Evolutionary conservation across 1,284 basidiomycete species (phyloP).

Genomic region (Ustilago tritici): DNA sequence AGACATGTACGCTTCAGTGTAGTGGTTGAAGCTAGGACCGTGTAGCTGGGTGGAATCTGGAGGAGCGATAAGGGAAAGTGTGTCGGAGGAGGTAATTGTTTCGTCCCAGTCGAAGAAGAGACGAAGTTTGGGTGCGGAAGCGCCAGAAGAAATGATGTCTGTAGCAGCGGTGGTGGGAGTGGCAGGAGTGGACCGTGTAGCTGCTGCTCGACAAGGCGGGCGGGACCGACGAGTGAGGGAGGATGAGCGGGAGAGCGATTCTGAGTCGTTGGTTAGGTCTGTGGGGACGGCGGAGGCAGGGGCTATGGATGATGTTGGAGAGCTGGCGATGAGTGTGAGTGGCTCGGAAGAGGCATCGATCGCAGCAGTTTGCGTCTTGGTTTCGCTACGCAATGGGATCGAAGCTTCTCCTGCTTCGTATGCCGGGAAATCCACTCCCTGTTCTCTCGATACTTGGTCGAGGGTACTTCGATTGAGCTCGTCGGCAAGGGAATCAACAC

Average conservation of each 20-base stretch:
- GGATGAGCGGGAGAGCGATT: constrained; percentile 18
- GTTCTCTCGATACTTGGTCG: not conserved
- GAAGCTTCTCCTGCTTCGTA: constrained; percentile 14
- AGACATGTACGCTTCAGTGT: constrained; percentile 50
- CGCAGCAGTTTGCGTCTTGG: not conserved
- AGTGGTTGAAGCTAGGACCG: constrained; percentile 46
- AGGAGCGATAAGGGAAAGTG: constrained; percentile 61
- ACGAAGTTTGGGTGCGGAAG: constrained; percentile 17
- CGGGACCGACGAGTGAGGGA: constrained; percentile 34
- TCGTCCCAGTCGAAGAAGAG: constrained; percentile 68
- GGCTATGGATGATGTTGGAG: not conserved
- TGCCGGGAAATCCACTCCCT: constrained; percentile 3
- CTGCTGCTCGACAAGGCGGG: constrained; percentile 26
- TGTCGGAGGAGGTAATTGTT: constrained; percentile 63
- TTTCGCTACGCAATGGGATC: constrained; percentile 8
- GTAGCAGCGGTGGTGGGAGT: not conserved
- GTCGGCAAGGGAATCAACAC: constrained; percentile 13
- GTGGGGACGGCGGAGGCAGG: constrained; percentile 7
- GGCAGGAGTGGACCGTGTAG: not conserved
- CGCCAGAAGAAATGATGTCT: not conserved
- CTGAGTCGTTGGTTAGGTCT: constrained; percentile 12
- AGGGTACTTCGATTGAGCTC: constrained; percentile 13
- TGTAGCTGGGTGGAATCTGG: constrained; percentile 23
- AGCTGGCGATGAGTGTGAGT: not conserved
- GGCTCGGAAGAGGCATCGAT: constrained; percentile 10